phyloP scores from a whole-genome alignment of 805 yeast genomes.

The Wickerhamiella kurtzmanii region DNA sequence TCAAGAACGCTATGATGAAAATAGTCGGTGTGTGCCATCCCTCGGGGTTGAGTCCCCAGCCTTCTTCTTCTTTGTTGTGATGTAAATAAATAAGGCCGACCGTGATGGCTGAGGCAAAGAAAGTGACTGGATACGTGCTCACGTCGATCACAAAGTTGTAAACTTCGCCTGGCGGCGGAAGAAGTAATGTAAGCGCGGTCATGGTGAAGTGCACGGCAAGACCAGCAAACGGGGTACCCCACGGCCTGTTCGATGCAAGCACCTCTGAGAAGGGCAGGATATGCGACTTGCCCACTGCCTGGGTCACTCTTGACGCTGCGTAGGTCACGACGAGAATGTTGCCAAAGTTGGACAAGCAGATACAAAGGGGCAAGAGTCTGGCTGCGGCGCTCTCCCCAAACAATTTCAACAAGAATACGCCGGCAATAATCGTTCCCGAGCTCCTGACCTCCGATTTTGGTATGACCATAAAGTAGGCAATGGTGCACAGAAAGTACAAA shows the following conservation, averaged over 20 bases:
- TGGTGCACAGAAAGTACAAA: slow-evolving; percentile 42
- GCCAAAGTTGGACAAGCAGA: slow-evolving; percentile 51
- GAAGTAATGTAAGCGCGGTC: slow-evolving; percentile 38
- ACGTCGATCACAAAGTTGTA: slow-evolving; percentile 51
- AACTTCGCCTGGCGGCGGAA: slow-evolving; percentile 52
- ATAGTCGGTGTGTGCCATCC: slow-evolving; percentile 4
- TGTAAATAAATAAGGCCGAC: slow-evolving; percentile 42
- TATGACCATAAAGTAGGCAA: slow-evolving; percentile 45
- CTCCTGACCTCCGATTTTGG: slow-evolving; percentile 29
- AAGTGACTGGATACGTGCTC: slow-evolving; percentile 51
- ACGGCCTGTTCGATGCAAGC: slow-evolving; percentile 32
- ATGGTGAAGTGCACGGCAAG: slow-evolving; percentile 42
- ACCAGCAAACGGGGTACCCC: slow-evolving; percentile 31
- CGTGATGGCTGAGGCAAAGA: slow-evolving; percentile 41
- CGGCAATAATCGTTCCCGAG: slow-evolving; percentile 54
- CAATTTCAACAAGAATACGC: slow-evolving; percentile 42
- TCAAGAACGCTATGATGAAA: slow-evolving; percentile 29
- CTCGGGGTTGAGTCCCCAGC: slow-evolving; percentile 28
- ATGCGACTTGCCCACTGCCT: slow-evolving; percentile 40
- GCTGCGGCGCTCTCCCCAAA: slow-evolving; percentile 44
- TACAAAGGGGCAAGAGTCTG: slow-evolving; percentile 39
- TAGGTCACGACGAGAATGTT: slow-evolving; percentile 52
- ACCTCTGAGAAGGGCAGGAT: slow-evolving; percentile 36
- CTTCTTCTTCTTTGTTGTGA: slow-evolving; percentile 26
- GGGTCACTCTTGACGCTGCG: slow-evolving; percentile 46